A percentile compares a stretch with the other conserved stretches of the same genome.
Conservation (phyloP, 257 asterid species). For the Penstemon davidsonii region DNA sequence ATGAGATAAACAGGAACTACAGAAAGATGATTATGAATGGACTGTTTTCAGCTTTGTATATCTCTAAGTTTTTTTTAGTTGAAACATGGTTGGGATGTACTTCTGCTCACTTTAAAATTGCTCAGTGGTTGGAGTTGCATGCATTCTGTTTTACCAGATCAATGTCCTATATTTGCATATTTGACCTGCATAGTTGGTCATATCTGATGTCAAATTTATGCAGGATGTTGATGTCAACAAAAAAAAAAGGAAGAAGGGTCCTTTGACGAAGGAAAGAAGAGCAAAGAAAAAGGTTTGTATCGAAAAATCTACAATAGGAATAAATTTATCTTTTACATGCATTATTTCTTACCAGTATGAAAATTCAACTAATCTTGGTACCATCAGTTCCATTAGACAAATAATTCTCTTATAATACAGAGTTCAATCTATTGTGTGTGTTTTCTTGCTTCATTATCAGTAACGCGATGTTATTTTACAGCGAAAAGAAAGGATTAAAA, state of each 20-base stretch:
- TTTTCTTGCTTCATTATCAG: slow-evolving; percentile 19
- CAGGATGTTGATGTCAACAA: slow-evolving; percentile 49
- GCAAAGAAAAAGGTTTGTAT: slow-evolving; percentile 67
- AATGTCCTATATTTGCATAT: slow-evolving; percentile 8
- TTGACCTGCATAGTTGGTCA: slow-evolving; percentile 20
- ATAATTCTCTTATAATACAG: slow-evolving; percentile 2
- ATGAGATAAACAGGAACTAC: slow-evolving; percentile 7
- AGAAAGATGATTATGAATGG: neutral
- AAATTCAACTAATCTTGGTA: slow-evolving; percentile 13
- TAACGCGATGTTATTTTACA: slow-evolving; percentile 41
- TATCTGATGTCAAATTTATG: slow-evolving; percentile 32
- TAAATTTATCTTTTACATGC: slow-evolving; percentile 8
- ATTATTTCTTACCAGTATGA: slow-evolving; percentile 15
- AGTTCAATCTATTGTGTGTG: slow-evolving; percentile 9
- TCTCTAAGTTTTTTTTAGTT: neutral
- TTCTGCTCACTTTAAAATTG: slow-evolving; percentile 5
- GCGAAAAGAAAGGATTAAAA: slow-evolving; percentile 63
- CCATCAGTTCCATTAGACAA: slow-evolving; percentile 6
- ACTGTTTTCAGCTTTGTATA: slow-evolving; percentile 4
- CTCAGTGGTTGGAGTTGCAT: slow-evolving; percentile 8
- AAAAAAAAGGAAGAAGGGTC: slow-evolving; percentile 63
- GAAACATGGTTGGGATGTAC: slow-evolving; percentile 3
- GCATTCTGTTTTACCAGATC: slow-evolving; percentile 4
- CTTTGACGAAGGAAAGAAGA: slow-evolving; percentile 58
- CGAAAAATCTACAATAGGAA: slow-evolving; percentile 3